Base-by-base conservation (phyloP, 2,329 filamentous ascomycete genomes). In the Epicoccum nigrum region DNA sequence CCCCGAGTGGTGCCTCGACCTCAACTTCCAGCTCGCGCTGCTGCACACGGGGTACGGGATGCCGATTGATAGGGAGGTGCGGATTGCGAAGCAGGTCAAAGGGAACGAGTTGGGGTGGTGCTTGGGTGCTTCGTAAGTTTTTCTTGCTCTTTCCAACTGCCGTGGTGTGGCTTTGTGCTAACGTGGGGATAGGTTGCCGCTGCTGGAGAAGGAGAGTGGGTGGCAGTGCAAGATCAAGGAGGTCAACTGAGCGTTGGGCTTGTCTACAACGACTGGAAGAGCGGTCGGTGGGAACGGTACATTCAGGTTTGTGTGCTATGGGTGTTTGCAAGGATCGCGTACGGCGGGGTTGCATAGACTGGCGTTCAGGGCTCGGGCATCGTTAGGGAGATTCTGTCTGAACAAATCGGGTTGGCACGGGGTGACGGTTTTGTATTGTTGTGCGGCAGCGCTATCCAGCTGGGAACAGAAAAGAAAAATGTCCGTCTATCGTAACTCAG, bases 61-160 rank as follows among this genome's bases (percentile, higher is more conserved):
- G 91, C 93, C 93, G 4, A 87, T 97, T 65, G 90, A 96, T 62
- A 84, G 95, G 31, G 94, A 99, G 76, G 92, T 99, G 60, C 93
- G 90, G 81, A 96, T 97, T 70, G 94, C 93, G 54, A 99, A 99
- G 88, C 96, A 97, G 83, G 96, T 99, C 70, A 93, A 95, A 79
- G 87, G 86, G 49, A 97, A 97, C 74, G 95, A 99, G 79, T 78
- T 99, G 66, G 94, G 94, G 31, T 99, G 94, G 94, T 97, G 93
- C 78, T 81, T 99, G 69, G 94, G 94, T 74, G 94, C 94, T 60
- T 96, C 91, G 90, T 94, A 80, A 78, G 87, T 69, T 49, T 19
- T 23, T 4, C 13, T n/a, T n/a, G n/a, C n/a, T n/a, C 25, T 20
- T 3, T 19, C 15, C 15, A 25, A 25, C 6, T 25, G n/a, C n/a